Percentiles rank a stretch among this genome's conserved stretches.
Evolutionary conservation across 352 stramenopile species (phyloP).

Genomic region (Blastocystis sp.): DNA sequence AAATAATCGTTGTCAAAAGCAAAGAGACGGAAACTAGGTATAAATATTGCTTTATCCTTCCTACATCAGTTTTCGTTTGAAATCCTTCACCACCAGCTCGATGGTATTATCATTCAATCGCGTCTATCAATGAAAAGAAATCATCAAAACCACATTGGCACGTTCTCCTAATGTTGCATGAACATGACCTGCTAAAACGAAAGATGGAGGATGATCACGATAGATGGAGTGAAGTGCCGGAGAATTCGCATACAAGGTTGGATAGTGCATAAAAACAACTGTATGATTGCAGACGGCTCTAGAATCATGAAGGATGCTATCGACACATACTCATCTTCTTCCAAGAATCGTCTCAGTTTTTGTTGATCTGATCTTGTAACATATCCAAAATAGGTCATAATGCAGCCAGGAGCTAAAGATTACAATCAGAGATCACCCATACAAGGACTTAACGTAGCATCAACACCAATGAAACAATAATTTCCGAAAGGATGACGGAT

Average conservation of each 20-base stretch:
- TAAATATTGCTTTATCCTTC: neutral
- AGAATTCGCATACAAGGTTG: constrained; percentile 30
- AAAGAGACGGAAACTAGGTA: neutral
- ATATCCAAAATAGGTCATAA: constrained; percentile 55
- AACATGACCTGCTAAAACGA: constrained; percentile 33
- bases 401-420: neutral
- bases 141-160: neutral
- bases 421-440: neutral
- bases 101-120: constrained; percentile 25
- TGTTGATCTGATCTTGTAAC: neutral
- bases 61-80: constrained; percentile 30
- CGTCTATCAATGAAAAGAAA: neutral
- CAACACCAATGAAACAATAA: constrained; percentile 47
- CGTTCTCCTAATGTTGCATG: constrained; percentile 49
- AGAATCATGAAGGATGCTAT: neutral
- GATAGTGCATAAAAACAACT: constrained; percentile 54
- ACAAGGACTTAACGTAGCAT: constrained; percentile 55
- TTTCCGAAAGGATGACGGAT: neutral
- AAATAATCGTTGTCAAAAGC: constrained; percentile 40
- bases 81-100: constrained; percentile 21
- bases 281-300: constrained; percentile 27
- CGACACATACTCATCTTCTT: neutral
- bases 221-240: constrained; percentile 37
- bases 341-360: neutral
- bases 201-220: constrained; percentile 13